phyloP scores from a whole-genome alignment of 768 basidiomycete species.

The Tulasnella sp. region DNA sequence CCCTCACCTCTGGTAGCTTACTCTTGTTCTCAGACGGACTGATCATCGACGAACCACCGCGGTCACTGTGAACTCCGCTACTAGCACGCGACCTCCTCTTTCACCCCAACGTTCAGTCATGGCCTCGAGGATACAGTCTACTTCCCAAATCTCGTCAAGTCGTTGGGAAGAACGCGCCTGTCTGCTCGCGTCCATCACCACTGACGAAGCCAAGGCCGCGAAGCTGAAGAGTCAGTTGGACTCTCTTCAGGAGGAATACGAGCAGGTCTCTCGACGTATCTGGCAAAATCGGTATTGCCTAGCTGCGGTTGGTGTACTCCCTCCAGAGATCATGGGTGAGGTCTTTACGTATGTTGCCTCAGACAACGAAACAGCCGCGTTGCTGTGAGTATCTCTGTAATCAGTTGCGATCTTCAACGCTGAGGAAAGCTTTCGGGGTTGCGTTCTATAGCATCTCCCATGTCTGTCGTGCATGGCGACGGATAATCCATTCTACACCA shows the following conservation, averaged over 20 bases:
- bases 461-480: slow-evolving; percentile 9
- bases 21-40: too few species aligned
- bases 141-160: too few species aligned
- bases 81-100: too few species aligned
- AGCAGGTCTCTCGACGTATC: neutral
- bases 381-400: slow-evolving; percentile 1
- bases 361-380: neutral
- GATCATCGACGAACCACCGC: too few species aligned
- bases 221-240: slow-evolving; percentile 6
- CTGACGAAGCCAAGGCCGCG: slow-evolving; percentile 5
- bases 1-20: too few species aligned
- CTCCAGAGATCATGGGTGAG: slow-evolving; percentile 10
- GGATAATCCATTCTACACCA: slow-evolving; percentile 9
- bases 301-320: neutral
- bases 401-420: neutral
- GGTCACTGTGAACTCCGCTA: too few species aligned
- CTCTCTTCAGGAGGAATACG: slow-evolving; percentile 7
- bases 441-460: neutral
- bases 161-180: slow-evolving; percentile 3
- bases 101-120: too few species aligned
- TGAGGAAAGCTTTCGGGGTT: neutral
- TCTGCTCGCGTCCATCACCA: neutral
- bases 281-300: slow-evolving; percentile 5
- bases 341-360: slow-evolving; percentile 4
- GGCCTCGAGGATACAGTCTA: too few species aligned